phyloP scores from a whole-genome alignment of 306 rosid genomes.

The Astragalus membranaceus region DNA sequence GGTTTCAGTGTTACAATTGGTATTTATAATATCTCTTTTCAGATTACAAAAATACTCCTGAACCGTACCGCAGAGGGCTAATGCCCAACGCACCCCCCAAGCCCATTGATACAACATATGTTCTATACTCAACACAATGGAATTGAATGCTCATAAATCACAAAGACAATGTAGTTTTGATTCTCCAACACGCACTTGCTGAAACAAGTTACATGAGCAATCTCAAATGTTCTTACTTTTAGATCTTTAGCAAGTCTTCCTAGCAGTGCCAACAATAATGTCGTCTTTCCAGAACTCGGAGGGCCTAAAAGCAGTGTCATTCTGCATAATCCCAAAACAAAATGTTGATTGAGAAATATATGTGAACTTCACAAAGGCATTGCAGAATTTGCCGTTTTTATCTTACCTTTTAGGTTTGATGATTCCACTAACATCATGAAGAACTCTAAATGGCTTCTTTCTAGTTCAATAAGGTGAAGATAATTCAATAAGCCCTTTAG shows the following conservation, averaged over 20 bases:
- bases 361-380: not conserved
- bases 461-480: slow-evolving; percentile 52
- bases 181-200: not conserved
- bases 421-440: slow-evolving; percentile 63
- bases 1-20: too few species aligned
- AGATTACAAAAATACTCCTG: too few species aligned
- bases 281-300: slow-evolving; percentile 84
- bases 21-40: too few species aligned
- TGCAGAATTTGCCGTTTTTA: too few species aligned
- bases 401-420: slow-evolving; percentile 71
- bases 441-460: slow-evolving; percentile 52
- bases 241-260: slow-evolving; percentile 70
- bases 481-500: slow-evolving; percentile 48
- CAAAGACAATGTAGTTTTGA: not conserved
- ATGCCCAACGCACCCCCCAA: too few species aligned
- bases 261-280: slow-evolving; percentile 63
- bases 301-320: slow-evolving; percentile 92
- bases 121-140: not conserved
- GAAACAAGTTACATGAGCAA: not conserved
- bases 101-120: too few species aligned
- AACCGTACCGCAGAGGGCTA: too few species aligned
- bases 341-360: slow-evolving; percentile 14
- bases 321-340: slow-evolving; percentile 37
- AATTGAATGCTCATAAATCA: not conserved
- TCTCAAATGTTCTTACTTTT: slow-evolving; percentile 36